Evolutionary conservation across 2,329 filamentous ascomycete species (phyloP).

Genomic region (Penicillium occitanis): DNA sequence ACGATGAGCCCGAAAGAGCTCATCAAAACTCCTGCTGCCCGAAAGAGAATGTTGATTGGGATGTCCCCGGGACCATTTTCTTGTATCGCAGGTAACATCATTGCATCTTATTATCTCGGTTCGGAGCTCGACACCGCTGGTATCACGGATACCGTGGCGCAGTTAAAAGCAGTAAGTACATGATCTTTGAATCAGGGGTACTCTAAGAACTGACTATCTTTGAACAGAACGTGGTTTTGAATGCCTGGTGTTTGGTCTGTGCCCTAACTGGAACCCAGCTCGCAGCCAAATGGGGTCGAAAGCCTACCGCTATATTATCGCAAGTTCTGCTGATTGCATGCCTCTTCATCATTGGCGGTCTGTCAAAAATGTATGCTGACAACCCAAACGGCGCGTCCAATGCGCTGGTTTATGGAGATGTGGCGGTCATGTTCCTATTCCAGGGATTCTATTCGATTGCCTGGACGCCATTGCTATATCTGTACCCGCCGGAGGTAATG

Average conservation of each 20-base stretch:
- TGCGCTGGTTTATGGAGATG: conserved; percentile 43
- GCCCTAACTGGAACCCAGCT: conserved; percentile 47
- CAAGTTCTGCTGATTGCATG: conserved; percentile 33
- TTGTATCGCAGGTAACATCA: conserved; percentile 42
- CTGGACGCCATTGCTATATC: conserved; percentile 51
- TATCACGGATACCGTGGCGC: conserved; percentile 44
- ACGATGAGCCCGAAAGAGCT: conserved; percentile 41
- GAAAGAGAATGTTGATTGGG: conserved; percentile 44
- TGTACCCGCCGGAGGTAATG: conserved; percentile 54
- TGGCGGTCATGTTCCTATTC: conserved; percentile 54
- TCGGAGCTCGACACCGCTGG: conserved; percentile 49
- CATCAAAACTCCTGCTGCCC: conserved; percentile 36
- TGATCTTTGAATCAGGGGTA: background rate
- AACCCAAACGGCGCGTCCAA: conserved; percentile 25
- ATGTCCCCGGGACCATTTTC: conserved; percentile 37
- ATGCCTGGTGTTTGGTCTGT: conserved; percentile 50
- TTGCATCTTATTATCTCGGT: conserved; percentile 46
- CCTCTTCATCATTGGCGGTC: conserved; percentile 53
- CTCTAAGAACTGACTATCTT: background rate
- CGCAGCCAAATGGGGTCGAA: conserved; percentile 47
- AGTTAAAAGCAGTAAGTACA: conserved; percentile 37
- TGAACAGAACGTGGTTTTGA: conserved; percentile 50
- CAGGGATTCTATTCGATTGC: conserved; percentile 54
- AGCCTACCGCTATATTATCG: conserved; percentile 44
- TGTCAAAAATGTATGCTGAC: conserved; percentile 45